Conservation (phyloP, 169 alveolate species). For the Cryptosporidium andersoni region DNA sequence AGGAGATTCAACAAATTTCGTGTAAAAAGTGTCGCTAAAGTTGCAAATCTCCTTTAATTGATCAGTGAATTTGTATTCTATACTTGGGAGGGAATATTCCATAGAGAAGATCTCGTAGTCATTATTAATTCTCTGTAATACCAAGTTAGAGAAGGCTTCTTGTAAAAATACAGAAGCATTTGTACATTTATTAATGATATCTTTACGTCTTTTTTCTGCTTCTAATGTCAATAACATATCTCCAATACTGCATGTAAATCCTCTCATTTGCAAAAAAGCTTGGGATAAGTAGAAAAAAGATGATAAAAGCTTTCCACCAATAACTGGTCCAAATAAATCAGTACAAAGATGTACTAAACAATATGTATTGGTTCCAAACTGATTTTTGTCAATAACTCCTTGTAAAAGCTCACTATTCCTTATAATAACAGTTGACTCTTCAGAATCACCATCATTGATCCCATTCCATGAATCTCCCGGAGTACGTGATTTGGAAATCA, state of each 20-base stretch:
- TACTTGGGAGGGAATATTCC: slow-evolving; percentile 1
- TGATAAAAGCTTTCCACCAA: slow-evolving; percentile 91
- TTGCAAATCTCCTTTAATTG: slow-evolving; percentile 1
- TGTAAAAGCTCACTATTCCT: slow-evolving; percentile 89
- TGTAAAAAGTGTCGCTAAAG: background rate
- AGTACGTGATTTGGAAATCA: slow-evolving; percentile 79
- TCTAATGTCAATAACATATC: slow-evolving; percentile 89
- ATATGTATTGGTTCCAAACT: slow-evolving; percentile 94
- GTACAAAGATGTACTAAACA: slow-evolving; percentile 94
- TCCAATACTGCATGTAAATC: slow-evolving; percentile 93
- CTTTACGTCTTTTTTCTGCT: slow-evolving; percentile 83
- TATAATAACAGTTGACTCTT: slow-evolving; percentile 73
- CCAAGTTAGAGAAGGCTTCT: slow-evolving; percentile 43
- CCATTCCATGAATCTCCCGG: slow-evolving; percentile 91
- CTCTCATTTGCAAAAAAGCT: slow-evolving; percentile 90
- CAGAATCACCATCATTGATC: slow-evolving; percentile 75
- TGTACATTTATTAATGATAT: slow-evolving; percentile 72
- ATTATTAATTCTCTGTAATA: slow-evolving; percentile 11
- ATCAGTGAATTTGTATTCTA: background rate
- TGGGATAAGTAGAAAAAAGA: slow-evolving; percentile 91
- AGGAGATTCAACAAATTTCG: too few species aligned
- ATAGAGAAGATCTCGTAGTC: too few species aligned
- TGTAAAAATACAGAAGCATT: slow-evolving; percentile 63
- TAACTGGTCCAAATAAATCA: slow-evolving; percentile 92
- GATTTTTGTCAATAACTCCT: slow-evolving; percentile 97